Evolutionary conservation across 2,329 filamentous ascomycete species (phyloP).

Genomic region (Penicillium sp.): DNA sequence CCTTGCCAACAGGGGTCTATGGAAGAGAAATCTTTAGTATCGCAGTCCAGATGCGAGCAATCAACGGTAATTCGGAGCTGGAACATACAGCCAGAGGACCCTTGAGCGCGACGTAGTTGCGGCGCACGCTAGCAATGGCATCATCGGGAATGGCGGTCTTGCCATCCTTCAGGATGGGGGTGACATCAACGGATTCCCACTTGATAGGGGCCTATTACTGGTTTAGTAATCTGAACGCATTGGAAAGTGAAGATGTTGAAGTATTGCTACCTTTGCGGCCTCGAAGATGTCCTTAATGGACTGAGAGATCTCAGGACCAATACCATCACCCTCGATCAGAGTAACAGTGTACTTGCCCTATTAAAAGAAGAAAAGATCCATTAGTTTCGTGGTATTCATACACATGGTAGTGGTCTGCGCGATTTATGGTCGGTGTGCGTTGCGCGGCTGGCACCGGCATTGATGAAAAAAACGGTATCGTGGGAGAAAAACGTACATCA

Average conservation of each 20-base stretch:
- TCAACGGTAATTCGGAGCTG: neutral
- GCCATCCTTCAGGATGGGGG: conserved; percentile 87
- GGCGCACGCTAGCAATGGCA: conserved; percentile 88
- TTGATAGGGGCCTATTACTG: conserved; percentile 73
- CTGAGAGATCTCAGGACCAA: conserved; percentile 95
- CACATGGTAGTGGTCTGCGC: neutral
- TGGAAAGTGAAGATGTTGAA: conserved; percentile 2
- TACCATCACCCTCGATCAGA: conserved; percentile 98
- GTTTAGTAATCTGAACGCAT: conserved; percentile 29
- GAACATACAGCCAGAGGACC: conserved; percentile 84
- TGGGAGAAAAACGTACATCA: conserved; percentile 63
- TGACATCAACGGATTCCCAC: conserved; percentile 97
- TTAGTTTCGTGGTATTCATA: conserved; percentile 10
- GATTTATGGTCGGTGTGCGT: conserved; percentile 2
- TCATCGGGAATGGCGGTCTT: conserved; percentile 92
- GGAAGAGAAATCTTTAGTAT: conserved; percentile 29
- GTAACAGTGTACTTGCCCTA: conserved; percentile 95
- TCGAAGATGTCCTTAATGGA: conserved; percentile 99
- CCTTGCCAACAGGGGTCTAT: conserved; percentile 93
- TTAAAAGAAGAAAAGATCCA: conserved; percentile 18
- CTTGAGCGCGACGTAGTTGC: conserved; percentile 97
- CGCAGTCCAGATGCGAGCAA: neutral
- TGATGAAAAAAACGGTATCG: conserved; percentile 22
- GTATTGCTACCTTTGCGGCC: conserved; percentile 72
- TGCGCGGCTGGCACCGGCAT: conserved; percentile 30